phyloP scores from a whole-genome alignment of 371 early-diverging fungal genomes.

The Saksenaea vasiformis region DNA sequence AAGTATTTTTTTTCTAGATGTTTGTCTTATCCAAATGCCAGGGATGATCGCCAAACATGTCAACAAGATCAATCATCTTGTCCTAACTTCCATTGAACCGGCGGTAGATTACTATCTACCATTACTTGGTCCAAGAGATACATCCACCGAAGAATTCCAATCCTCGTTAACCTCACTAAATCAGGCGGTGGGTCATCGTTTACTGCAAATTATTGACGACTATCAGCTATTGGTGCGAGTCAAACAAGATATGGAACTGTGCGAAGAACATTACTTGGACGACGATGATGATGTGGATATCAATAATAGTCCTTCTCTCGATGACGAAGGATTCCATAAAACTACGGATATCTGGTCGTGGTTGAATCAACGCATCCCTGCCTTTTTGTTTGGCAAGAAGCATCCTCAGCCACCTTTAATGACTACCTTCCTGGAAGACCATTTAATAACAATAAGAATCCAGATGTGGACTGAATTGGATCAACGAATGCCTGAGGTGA shows the following conservation, averaged over 20 bases:
- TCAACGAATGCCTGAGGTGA: not conserved
- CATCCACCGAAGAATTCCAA: not conserved
- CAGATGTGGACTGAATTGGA: not conserved
- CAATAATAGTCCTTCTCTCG: not conserved
- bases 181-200: not conserved
- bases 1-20: not conserved
- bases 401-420: not conserved
- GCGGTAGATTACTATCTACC: not conserved
- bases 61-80: not conserved
- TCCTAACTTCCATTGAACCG: not conserved
- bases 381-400: not conserved
- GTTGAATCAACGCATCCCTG: not conserved
- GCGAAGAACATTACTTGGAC: not conserved
- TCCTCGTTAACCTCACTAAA: not conserved
- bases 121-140: not conserved
- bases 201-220: not conserved
- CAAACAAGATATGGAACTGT: not conserved
- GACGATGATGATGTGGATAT: not conserved
- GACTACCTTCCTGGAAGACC: not conserved
- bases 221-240: not conserved
- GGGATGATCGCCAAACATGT: conserved; percentile 1
- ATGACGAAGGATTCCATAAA: not conserved
- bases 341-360: not conserved
- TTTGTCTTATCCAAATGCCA: not conserved
- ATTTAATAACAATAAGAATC: not conserved